Base-by-base conservation (phyloP, 306 rosid species). In the Rosa lucieae region DNA sequence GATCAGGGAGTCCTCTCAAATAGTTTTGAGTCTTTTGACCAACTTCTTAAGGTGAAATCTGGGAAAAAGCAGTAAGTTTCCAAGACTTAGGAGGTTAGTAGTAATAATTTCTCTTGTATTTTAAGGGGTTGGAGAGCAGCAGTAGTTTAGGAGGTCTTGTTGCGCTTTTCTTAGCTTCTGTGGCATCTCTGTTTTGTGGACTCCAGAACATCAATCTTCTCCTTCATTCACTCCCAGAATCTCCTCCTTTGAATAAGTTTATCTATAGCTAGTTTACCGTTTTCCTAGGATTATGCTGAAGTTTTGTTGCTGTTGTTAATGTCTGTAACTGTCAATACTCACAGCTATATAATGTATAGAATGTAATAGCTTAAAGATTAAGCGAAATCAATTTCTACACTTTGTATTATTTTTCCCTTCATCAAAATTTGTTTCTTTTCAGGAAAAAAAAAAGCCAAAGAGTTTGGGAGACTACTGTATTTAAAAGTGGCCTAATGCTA, bases 1-100 rank as follows among this genome's bases (percentile, higher is more conserved):
- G 53, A 14, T 26, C 67, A n/a, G 32, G 53, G 14, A 32, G 77
- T 52, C 74, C 69, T 62, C 81, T 56, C 23, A 40, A 39, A 42
- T 44, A 56, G 21, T 56, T 74, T 74, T 1, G 32, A 29, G 32
- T 29, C 32, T 29, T 29, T 29, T 48, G 70, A 23, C 70, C 13
- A 18, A 72, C 18, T 42, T 58, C 10, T 21, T 20, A 6, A 43
- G 17, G 42, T 15, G 70, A 42, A 44, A 21, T 58, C 26, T 59
- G 26, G 51, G 47, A 37, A 23, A 56, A 74, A 58, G 8, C 18
- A 59, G 44, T 43, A 13, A 12, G 15, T 75, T 58, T 8, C 70
- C 23, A 11, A 23, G 67, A 58, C 17, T 52, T 52, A 52, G 18
- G 0, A 17, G 58, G 21, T 52, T 56, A 20, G 21, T 3, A 17